phyloP scores from a whole-genome alignment of 2,329 filamentous ascomycete species.

The Sporothrix mexicana region DNA sequence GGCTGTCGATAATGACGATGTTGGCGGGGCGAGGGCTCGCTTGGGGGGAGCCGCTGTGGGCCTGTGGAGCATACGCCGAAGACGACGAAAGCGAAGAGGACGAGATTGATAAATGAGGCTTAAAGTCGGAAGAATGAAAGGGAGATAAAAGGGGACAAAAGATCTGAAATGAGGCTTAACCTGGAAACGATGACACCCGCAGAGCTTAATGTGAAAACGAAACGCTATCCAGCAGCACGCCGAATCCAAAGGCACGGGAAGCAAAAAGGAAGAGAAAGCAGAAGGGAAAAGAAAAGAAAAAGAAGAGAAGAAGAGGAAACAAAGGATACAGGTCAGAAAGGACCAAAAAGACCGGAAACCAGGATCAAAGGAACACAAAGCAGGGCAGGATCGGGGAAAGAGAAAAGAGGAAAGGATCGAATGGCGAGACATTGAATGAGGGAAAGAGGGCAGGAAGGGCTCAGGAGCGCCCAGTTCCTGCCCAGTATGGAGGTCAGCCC shows the following conservation, averaged over 20 bases:
- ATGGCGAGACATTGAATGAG: neutral
- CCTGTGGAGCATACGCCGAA: constrained; percentile 7
- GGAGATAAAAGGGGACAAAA: neutral
- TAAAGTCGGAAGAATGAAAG: neutral
- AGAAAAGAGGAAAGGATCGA: neutral
- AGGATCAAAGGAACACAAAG: constrained; percentile 7
- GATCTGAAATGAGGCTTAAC: neutral
- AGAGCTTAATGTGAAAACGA: neutral
- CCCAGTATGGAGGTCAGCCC: neutral
- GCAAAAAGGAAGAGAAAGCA: neutral
- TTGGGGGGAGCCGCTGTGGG: constrained; percentile 11
- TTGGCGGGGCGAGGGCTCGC: constrained; percentile 14
- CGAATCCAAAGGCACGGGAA: constrained; percentile 5
- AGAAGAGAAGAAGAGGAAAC: neutral
- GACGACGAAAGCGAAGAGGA: constrained; percentile 6
- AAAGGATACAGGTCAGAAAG: neutral
- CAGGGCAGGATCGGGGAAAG: constrained; percentile 3
- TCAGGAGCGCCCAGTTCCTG: neutral
- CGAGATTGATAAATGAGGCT: neutral
- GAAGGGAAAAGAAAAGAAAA: neutral
- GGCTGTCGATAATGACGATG: neutral
- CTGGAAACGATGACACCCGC: constrained; percentile 6
- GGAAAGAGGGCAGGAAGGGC: too few relatives aligned
- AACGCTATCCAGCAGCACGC: constrained; percentile 28
- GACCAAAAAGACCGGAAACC: constrained; percentile 5